Base-by-base conservation (phyloP, 2,329 filamentous ascomycete genomes). In the Alternaria gaisen region DNA sequence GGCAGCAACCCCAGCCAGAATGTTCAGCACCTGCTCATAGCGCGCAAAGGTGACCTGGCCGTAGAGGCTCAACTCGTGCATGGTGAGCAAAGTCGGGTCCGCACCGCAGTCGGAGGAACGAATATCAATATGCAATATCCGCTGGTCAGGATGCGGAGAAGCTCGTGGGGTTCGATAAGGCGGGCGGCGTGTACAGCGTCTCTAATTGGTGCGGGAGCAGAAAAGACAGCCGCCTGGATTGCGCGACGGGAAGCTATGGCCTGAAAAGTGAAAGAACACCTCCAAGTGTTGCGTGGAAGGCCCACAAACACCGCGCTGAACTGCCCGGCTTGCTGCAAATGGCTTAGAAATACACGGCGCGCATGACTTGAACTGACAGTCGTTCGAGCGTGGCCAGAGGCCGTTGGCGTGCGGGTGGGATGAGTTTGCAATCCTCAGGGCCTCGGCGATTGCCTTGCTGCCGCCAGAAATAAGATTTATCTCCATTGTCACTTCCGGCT, bases 41-140 rank as follows among this genome's bases (percentile, higher is more conserved):
- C 87, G 85, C 40, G 82, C 77, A 34, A 78, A 74, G 10, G 86
- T 83, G 57, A 90, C 82, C 70, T 86, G 84, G 69, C 85, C 86
- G 77, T 86, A 88, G 46, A 90, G 83, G 48, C 87, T 79, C 67
- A 88, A 81, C 80, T 89, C 87, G 77, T 89, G 86, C 87, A 89
- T 89, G 60, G 64, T 58, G 61, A 50, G 64, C 53, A 62, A 62
- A 48, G 51, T 36, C 55, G 51, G 60, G 63, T 64, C 64, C 58
- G 59, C 55, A 61, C 40, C 51, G 55, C 30, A 36, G 46, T 60
- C 64, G 67, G 66, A 46, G 60, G 60, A 42, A 28, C 48, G 60
- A 50, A 51, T 61, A 67, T 68, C 66, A 65, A 69, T 72, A 69
- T 66, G 63, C 69, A 72, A 71, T 72, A 66, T 61, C 65, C 58